A percentile compares a stretch with the other conserved stretches of the same genome.
phyloP scores from a whole-genome alignment of 345 rosid genomes.

The Iberis pinnata region DNA sequence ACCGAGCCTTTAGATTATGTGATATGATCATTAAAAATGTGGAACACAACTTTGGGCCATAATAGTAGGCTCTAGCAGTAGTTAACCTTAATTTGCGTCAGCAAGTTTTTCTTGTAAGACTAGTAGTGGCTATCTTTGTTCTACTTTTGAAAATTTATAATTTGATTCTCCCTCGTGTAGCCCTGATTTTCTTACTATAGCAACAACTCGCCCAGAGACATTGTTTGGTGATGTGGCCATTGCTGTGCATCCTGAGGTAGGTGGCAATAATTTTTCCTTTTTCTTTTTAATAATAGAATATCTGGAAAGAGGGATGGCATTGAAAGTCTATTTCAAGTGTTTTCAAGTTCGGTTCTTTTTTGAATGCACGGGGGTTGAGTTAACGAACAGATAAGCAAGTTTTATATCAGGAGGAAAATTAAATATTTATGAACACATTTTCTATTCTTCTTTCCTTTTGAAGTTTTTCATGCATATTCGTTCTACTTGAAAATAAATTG shows the following conservation, averaged over 20 bases:
- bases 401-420: slow-evolving; percentile 11
- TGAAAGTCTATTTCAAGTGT: slow-evolving; percentile 8
- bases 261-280: not conserved
- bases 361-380: slow-evolving; percentile 13
- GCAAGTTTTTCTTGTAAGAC: slow-evolving; percentile 5
- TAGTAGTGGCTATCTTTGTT: slow-evolving; percentile 6
- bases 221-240: slow-evolving; percentile 93
- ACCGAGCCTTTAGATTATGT: slow-evolving; percentile 6
- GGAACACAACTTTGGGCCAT: slow-evolving; percentile 4
- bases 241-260: slow-evolving; percentile 89
- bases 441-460: slow-evolving; percentile 7
- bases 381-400: not conserved
- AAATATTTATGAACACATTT: not conserved
- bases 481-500: not conserved
- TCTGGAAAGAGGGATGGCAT: not conserved
- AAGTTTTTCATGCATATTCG: not conserved
- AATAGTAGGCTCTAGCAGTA: slow-evolving; percentile 6
- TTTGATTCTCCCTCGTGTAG: slow-evolving; percentile 38
- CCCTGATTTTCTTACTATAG: slow-evolving; percentile 76
- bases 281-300: not conserved
- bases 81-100: slow-evolving; percentile 4
- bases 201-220: slow-evolving; percentile 98
- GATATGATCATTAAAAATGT: slow-evolving; percentile 5
- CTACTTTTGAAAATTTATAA: slow-evolving; percentile 10
- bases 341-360: slow-evolving; percentile 7